These are phyloP conservation scores for Leccinum subrobustum DNA, from an alignment of 1,284 basidiomycete genomes.

Conservation along the genomic window DNA sequence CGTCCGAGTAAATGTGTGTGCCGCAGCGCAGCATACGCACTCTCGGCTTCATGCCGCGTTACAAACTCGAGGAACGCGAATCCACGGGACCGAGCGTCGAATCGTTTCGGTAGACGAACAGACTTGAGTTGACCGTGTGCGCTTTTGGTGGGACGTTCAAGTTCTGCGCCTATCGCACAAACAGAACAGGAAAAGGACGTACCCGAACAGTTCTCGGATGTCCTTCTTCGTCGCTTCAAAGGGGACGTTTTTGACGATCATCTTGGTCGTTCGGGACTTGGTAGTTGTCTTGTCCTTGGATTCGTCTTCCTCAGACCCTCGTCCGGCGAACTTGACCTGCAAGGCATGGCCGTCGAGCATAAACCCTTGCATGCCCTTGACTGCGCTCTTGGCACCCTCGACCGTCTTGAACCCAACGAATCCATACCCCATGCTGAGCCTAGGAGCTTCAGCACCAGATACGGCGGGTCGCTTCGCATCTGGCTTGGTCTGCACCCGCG, in stretches of 20 bases:
- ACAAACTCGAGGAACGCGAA: slow-evolving; percentile 97
- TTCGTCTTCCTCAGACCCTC: slow-evolving; percentile 70
- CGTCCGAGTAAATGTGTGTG: slow-evolving; percentile 96
- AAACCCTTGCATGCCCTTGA: slow-evolving; percentile 79
- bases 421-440: slow-evolving; percentile 93
- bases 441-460: slow-evolving; percentile 40
- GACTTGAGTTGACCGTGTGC: slow-evolving; percentile 92
- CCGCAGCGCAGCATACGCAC: slow-evolving; percentile 78
- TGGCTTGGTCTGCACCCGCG: slow-evolving; percentile 88
- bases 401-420: slow-evolving; percentile 89
- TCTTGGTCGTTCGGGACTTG: slow-evolving; percentile 74
- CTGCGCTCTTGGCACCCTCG: slow-evolving; percentile 75
- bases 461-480: slow-evolving; percentile 71
- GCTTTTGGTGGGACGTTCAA: slow-evolving; percentile 37
- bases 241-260: slow-evolving; percentile 96
- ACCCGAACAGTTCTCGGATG: slow-evolving; percentile 85
- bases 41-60: slow-evolving; percentile 83
- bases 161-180: not conserved
- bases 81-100: slow-evolving; percentile 83
- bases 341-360: slow-evolving; percentile 88
- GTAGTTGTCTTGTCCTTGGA: slow-evolving; percentile 43
- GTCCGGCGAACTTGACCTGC: slow-evolving; percentile 84
- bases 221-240: slow-evolving; percentile 97
- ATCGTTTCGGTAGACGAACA: slow-evolving; percentile 84
- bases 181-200: slow-evolving; percentile 31